phyloP scores from a whole-genome alignment of 257 asterid genomes.

The Petunia secreta region DNA sequence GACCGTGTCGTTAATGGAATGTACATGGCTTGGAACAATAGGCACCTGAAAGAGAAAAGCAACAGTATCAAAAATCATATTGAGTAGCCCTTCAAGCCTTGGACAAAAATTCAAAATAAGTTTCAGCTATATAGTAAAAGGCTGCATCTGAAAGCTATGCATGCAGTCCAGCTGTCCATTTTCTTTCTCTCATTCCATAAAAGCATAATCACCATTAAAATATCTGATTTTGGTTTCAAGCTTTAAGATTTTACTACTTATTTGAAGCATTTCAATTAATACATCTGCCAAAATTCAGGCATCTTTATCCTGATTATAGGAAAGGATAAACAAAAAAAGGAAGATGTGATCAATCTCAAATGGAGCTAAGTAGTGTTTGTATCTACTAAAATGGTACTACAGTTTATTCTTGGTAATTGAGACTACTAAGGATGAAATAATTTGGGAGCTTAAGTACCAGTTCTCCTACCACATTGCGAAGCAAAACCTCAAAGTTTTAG shows the following conservation, averaged over 20 bases:
- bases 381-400: background rate
- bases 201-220: too few species aligned
- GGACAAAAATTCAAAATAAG: background rate
- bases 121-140: background rate
- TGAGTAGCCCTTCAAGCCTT: background rate
- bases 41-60: constrained; percentile 63
- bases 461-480: too few species aligned
- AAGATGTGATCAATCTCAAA: background rate
- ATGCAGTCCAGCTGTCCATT: background rate
- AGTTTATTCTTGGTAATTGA: background rate
- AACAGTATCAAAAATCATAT: background rate
- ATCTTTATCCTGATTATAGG: background rate
- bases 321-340: background rate
- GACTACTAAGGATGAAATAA: background rate
- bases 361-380: background rate
- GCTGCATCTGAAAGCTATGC: background rate
- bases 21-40: constrained; percentile 74
- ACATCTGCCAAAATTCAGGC: too few species aligned
- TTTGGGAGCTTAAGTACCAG: too few species aligned
- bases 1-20: constrained; percentile 74
- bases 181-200: background rate
- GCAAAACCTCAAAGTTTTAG: too few species aligned
- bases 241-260: too few species aligned
- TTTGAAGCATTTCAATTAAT: too few species aligned
- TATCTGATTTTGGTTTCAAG: too few species aligned